phyloP scores from a whole-genome alignment of 441 rosid genomes.

The Populus hybrid region DNA sequence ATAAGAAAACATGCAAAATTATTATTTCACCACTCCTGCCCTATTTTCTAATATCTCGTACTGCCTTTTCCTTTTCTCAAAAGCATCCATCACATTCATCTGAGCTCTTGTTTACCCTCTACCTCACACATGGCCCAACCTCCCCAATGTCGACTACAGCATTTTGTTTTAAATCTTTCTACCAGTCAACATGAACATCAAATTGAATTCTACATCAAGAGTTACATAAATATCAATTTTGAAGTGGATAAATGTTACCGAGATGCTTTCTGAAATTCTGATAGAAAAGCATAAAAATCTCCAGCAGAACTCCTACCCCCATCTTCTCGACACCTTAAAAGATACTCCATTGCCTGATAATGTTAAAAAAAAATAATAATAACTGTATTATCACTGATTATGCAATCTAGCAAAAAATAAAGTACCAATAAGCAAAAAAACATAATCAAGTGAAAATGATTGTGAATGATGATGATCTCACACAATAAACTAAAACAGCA shows the following conservation, averaged over 20 bases:
- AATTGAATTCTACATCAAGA: too few relatives aligned
- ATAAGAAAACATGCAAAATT: background rate
- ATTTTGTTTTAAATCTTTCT: background rate
- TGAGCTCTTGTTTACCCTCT: too few relatives aligned
- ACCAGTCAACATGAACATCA: background rate
- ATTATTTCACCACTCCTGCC: background rate
- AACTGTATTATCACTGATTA: background rate
- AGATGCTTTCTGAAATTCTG: slow-evolving; percentile 79
- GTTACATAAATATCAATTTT: background rate
- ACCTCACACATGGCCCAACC: too few relatives aligned
- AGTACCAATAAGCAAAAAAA: background rate
- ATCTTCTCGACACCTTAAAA: slow-evolving; percentile 51
- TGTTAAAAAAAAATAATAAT: slow-evolving; percentile 7
- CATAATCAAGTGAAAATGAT: background rate
- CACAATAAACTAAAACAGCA: background rate
- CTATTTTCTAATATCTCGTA: background rate
- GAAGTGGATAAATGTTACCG: slow-evolving; percentile 40
- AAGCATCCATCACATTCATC: background rate
- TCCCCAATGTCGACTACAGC: too few relatives aligned
- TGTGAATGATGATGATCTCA: background rate
- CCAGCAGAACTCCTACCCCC: slow-evolving; percentile 59
- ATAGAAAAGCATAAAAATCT: slow-evolving; percentile 65
- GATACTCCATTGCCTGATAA: slow-evolving; percentile 88
- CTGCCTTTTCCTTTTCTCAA: background rate
- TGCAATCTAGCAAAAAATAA: background rate